Evolutionary conservation across 495 filamentous ascomycete genomes (phyloP).

Genomic region (Pyronema domesticum): DNA sequence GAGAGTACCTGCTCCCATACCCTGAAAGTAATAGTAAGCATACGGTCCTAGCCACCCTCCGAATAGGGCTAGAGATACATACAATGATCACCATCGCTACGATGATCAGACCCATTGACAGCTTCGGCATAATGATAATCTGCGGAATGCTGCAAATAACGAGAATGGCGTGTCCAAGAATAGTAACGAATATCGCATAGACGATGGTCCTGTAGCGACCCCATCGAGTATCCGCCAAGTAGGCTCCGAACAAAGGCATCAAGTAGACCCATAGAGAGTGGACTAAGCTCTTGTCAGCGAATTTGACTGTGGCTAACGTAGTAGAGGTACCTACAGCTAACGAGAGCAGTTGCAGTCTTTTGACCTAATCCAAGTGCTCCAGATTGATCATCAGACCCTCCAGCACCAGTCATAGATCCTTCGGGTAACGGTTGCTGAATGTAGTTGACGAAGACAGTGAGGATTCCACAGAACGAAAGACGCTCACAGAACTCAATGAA

Average conservation of each 20-base stretch:
- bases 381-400: slow-evolving; percentile 28
- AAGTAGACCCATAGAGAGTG: slow-evolving; percentile 55
- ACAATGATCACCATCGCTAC: neutral
- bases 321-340: slow-evolving; percentile 25
- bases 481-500: slow-evolving; percentile 59
- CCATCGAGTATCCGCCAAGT: slow-evolving; percentile 48
- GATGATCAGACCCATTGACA: neutral
- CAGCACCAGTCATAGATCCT: slow-evolving; percentile 34
- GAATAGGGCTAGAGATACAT: neutral
- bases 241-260: slow-evolving; percentile 41
- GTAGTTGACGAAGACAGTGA: slow-evolving; percentile 50
- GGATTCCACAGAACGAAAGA: slow-evolving; percentile 59
- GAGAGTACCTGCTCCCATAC: neutral
- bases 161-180: slow-evolving; percentile 46
- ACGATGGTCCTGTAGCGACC: slow-evolving; percentile 52
- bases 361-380: slow-evolving; percentile 52
- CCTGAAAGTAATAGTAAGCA: neutral
- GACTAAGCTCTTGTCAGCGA: slow-evolving; percentile 20
- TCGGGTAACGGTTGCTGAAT: slow-evolving; percentile 44
- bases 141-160: slow-evolving; percentile 41
- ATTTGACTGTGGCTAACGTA: neutral
- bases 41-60: too few species aligned
- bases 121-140: slow-evolving; percentile 29
- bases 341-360: slow-evolving; percentile 42
- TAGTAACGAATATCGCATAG: slow-evolving; percentile 35